These are phyloP conservation scores for Tagetes patula DNA, from an alignment of 129 eudicot species.

Conservation along the genomic window DNA sequence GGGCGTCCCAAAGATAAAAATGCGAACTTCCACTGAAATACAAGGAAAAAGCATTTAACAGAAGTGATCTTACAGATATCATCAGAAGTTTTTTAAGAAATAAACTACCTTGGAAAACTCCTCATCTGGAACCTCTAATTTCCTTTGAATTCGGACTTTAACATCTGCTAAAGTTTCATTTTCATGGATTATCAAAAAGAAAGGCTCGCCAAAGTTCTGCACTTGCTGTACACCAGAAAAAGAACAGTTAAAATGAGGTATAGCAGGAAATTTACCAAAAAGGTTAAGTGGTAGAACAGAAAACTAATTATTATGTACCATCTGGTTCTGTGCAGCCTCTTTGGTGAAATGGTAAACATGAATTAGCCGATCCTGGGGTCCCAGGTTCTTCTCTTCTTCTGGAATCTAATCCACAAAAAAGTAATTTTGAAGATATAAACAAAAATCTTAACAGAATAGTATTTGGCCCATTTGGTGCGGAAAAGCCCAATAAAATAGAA, in stretches of 20 bases:
- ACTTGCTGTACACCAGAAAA: constrained; percentile 56
- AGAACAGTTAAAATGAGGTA: not conserved
- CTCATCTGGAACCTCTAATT: constrained; percentile 55
- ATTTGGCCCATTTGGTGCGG: not conserved
- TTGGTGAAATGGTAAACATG: constrained; percentile 96
- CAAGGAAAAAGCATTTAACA: not conserved
- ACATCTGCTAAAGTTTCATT: constrained; percentile 53
- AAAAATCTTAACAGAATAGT: constrained; percentile 9
- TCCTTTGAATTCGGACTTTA: constrained; percentile 48
- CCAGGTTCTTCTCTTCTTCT: constrained; percentile 91
- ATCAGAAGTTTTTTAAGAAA: not conserved
- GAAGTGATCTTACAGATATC: not conserved
- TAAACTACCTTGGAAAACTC: constrained; percentile 64
- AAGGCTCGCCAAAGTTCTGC: constrained; percentile 74
- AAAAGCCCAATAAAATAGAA: not conserved
- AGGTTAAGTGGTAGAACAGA: constrained; percentile 4
- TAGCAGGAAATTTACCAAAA: not conserved
- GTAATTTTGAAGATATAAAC: not conserved
- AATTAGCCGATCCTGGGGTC: constrained; percentile 77
- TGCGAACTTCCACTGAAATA: constrained; percentile 62
- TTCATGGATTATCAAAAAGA: constrained; percentile 52
- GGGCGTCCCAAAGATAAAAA: constrained; percentile 50
- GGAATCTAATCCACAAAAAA: constrained; percentile 57
- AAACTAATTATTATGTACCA: constrained; percentile 47
- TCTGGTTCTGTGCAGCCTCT: constrained; percentile 88